Evolutionary conservation across 2,329 filamentous ascomycete genomes (phyloP), one percentile per base, ranked within the genome.

Genomic region (Trichoderma cornu-damae): DNA sequence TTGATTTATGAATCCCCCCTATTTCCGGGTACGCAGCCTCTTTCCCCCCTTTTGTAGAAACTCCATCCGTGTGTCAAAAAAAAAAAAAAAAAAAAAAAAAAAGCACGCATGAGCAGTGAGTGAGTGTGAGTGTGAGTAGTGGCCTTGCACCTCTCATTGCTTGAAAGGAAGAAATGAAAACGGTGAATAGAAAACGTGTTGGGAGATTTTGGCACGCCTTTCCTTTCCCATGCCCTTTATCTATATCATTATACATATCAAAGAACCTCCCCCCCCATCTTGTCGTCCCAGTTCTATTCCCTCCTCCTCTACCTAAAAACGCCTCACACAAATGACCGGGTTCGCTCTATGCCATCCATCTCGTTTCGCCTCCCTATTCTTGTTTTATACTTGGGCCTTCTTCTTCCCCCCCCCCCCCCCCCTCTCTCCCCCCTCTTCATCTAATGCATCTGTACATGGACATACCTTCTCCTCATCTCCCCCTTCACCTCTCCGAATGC

Each of bases 201-300:
- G 66, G n/a, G 56, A 42, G 67, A 63, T 65, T 60, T 59, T 37
- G 50, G 60, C 59, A 60, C 61, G 58, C 61, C 58, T 50, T 3
- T 47, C 59, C 57, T 44, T n/a, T 55, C 49, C 59, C 57, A 61
- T 62, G 61, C 64, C 60, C 60, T 68, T 63, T 65, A 66, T 63
- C 50, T 54, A 60, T 69, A 30, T 50, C 53, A 35, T 69, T 16
- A 30, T 51, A 40, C 58, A 62, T 64, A 48, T 48, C 53, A 57
- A 57, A 62, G 62, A 61, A 53, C 66, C n/a, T n/a, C n/a, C n/a
- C n/a, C n/a, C n/a, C n/a, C 58, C 44, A 42, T 50, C 43, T 52
- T 49, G 60, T 56, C 60, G 59, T 63, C 60, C 64, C 62, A 61
- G 65, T 60, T 68, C 65, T 65, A 60, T 20, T 65, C 65, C 62